Conservation (phyloP, 305 asterid genomes). For the Solanum hybrid region DNA sequence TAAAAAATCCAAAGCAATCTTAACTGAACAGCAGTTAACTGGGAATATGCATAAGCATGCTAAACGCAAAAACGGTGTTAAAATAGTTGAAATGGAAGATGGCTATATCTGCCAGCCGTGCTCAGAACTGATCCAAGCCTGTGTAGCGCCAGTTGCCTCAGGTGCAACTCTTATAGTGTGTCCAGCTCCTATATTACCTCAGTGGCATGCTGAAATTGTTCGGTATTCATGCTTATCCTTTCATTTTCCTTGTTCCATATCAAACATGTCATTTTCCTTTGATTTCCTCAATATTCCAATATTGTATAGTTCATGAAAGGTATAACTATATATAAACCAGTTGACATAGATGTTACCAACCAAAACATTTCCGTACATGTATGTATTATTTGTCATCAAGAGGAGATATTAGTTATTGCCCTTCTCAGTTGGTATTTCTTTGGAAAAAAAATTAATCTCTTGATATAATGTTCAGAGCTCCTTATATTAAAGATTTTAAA, state of each 20-base stretch:
- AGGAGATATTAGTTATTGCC: not conserved
- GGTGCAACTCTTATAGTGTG: conserved; percentile 98
- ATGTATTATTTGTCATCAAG: not conserved
- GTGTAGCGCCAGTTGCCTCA: conserved; percentile 76
- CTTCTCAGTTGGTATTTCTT: not conserved
- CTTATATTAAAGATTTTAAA: not conserved
- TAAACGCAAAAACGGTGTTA: conserved; percentile 32
- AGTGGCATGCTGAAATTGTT: conserved; percentile 96
- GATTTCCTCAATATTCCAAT: not conserved
- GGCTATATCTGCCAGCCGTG: conserved; percentile 65
- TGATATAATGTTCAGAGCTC: not conserved
- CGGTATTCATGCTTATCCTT: conserved; percentile 48
- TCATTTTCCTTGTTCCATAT: conserved; percentile 13
- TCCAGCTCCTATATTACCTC: conserved; percentile 94
- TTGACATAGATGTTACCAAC: not conserved
- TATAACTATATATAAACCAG: not conserved
- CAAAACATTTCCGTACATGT: not conserved
- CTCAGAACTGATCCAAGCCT: conserved; percentile 72
- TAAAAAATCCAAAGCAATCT: conserved; percentile 23
- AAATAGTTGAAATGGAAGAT: conserved; percentile 56
- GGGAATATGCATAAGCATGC: conserved; percentile 30
- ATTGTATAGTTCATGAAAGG: not conserved
- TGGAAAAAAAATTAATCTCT: not conserved
- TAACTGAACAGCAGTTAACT: conserved; percentile 16
- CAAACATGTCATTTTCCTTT: not conserved